A percentile compares a stretch with the other conserved stretches of the same genome.
Conservation (phyloP, 2,329 filamentous ascomycete genomes). For the Rhynchosporium secalis region DNA sequence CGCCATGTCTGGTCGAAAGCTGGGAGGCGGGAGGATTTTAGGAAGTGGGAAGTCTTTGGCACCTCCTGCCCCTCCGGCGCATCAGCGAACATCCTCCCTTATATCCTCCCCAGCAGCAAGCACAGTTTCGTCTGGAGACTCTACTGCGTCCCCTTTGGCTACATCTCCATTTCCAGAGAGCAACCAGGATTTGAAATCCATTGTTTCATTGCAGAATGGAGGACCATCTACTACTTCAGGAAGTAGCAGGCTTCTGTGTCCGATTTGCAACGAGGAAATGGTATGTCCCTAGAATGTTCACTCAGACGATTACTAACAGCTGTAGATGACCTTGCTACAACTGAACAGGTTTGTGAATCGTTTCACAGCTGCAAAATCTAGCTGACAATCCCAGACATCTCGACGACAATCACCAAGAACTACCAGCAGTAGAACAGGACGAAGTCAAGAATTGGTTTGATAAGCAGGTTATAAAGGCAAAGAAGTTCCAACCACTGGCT, state of each 20-base stretch:
- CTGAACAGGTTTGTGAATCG: constrained; percentile 65
- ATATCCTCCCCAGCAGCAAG: constrained; percentile 61
- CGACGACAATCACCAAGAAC: constrained; percentile 71
- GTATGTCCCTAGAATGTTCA: constrained; percentile 47
- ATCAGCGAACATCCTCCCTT: constrained; percentile 42
- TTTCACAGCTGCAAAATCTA: constrained; percentile 15
- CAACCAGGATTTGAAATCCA: constrained; percentile 76
- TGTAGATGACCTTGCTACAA: constrained; percentile 84
- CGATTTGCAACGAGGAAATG: constrained; percentile 99
- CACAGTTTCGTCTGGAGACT: constrained; percentile 77
- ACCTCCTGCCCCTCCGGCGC: constrained; percentile 54
- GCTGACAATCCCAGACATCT: constrained; percentile 56
- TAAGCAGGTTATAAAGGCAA: constrained; percentile 72
- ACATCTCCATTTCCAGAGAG: constrained; percentile 69
- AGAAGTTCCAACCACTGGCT: constrained; percentile 72
- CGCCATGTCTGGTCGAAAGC: constrained; percentile 77
- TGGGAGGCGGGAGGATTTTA: constrained; percentile 89
- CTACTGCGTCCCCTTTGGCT: constrained; percentile 51
- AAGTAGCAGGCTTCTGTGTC: constrained; percentile 76
- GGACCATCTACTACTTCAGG: constrained; percentile 52
- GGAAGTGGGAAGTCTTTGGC: constrained; percentile 83
- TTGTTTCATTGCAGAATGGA: constrained; percentile 70
- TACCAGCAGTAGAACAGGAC: constrained; percentile 71
- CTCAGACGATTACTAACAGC: constrained; percentile 27
- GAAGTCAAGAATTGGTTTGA: constrained; percentile 81